A percentile compares a stretch with the other conserved stretches of the same genome.
These are phyloP conservation scores for Iris macrosiphon DNA, from an alignment of 106 monocot genomes.

Conservation along the genomic window DNA sequence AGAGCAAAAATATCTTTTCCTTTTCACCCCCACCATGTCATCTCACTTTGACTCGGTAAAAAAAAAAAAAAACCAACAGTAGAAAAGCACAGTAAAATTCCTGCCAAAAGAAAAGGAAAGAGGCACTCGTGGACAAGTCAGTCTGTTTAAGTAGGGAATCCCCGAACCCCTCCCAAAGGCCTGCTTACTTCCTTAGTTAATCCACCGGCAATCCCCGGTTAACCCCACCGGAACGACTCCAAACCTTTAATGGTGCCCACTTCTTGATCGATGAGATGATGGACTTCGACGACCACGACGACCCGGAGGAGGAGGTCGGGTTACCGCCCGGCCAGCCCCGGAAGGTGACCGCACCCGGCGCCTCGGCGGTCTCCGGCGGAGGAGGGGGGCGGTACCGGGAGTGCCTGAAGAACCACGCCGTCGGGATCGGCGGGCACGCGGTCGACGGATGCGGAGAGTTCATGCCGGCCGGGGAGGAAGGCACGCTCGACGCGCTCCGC, in stretches of 20 bases:
- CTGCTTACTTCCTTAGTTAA: too few relatives aligned
- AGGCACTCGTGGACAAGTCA: too few relatives aligned
- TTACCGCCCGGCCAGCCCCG: not conserved
- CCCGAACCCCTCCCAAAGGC: too few relatives aligned
- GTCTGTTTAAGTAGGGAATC: too few relatives aligned
- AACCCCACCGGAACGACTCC: too few relatives aligned
- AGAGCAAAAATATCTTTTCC: too few relatives aligned
- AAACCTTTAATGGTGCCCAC: not conserved
- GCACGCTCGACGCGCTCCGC: slow-evolving; percentile 45
- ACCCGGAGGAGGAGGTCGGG: slow-evolving; percentile 20
- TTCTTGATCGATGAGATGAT: not conserved
- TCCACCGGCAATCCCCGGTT: too few relatives aligned
- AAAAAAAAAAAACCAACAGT: too few relatives aligned
- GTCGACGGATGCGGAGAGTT: slow-evolving; percentile 69
- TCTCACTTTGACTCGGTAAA: too few relatives aligned
- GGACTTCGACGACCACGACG: slow-evolving; percentile 40
- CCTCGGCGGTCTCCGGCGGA: not conserved
- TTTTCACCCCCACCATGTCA: too few relatives aligned
- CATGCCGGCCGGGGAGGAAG: slow-evolving; percentile 52
- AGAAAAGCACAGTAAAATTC: too few relatives aligned
- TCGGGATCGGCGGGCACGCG: slow-evolving; percentile 41
- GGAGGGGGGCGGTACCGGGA: slow-evolving; percentile 31
- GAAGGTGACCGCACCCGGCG: not conserved
- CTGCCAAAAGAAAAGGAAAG: too few relatives aligned
- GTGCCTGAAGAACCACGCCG: slow-evolving; percentile 62